A percentile compares a stretch with the other conserved stretches of the same genome.
phyloP scores from a whole-genome alignment of 768 basidiomycete species.

The Stropharia rugosoannulata region DNA sequence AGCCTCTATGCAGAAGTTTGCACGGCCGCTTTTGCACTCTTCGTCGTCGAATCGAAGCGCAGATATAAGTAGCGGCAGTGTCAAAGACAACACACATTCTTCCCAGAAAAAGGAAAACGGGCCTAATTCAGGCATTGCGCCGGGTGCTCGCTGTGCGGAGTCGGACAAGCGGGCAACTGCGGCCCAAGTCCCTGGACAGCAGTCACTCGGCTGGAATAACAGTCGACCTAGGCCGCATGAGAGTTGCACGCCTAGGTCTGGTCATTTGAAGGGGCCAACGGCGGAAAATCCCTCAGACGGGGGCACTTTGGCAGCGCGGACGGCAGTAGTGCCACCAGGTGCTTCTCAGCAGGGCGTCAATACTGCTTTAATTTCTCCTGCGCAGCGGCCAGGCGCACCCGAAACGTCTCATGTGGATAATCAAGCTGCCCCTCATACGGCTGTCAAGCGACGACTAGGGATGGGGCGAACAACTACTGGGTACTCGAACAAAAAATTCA shows the following conservation, averaged over 20 bases:
- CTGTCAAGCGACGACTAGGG: constrained; percentile 57
- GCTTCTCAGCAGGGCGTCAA: background rate
- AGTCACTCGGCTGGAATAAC: background rate
- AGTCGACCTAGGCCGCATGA: background rate
- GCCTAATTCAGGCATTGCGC: background rate
- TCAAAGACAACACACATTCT: background rate
- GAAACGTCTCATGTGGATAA: background rate
- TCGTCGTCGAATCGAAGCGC: background rate
- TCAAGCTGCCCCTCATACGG: constrained; percentile 14
- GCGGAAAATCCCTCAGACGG: background rate
- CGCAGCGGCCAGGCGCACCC: background rate
- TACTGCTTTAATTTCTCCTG: background rate
- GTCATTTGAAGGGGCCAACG: background rate
- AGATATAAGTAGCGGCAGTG: background rate
- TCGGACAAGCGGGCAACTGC: background rate
- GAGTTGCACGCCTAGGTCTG: background rate
- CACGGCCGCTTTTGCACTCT: background rate
- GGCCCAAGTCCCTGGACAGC: constrained; percentile 4
- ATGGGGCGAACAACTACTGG: constrained; percentile 53
- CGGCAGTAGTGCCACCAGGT: background rate
- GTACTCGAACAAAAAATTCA: constrained; percentile 74
- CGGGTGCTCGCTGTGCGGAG: background rate
- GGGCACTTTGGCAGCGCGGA: background rate
- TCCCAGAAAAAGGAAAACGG: background rate
- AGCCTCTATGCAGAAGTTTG: background rate